A percentile compares a stretch with the other conserved stretches of the same genome.
phyloP scores from a whole-genome alignment of 768 basidiomycete species.

The Termitomyces sp. region DNA sequence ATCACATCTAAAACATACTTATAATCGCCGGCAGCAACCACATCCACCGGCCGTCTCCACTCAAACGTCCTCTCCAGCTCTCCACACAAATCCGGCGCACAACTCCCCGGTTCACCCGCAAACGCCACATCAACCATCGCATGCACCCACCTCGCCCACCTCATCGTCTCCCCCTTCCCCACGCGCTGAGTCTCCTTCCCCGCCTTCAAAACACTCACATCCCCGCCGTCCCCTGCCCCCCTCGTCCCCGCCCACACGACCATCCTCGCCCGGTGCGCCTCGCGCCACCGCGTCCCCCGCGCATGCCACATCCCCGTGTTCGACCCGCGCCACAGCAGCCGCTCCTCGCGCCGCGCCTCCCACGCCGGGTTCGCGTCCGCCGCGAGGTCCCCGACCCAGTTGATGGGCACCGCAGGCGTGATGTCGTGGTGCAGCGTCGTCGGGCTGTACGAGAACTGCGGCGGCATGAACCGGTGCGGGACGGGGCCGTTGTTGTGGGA shows the following conservation, averaged over 20 bases:
- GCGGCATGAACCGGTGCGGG: conserved; percentile 34
- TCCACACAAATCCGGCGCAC: conserved; percentile 27
- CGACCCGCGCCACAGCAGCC: conserved; percentile 65
- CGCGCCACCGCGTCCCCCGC: conserved; percentile 32
- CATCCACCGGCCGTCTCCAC: conserved; percentile 34
- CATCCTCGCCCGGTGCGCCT: conserved; percentile 38
- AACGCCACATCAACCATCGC: conserved; percentile 54
- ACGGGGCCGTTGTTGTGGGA: conserved; percentile 39
- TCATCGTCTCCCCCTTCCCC: conserved; percentile 22
- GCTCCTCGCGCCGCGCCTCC: conserved; percentile 50
- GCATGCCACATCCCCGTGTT: conserved; percentile 60
- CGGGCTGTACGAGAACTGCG: conserved; percentile 44
- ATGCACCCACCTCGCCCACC: conserved; percentile 28
- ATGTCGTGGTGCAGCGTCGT: conserved; percentile 50
- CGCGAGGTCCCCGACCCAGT: conserved; percentile 34
- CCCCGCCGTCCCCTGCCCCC: conserved; percentile 19
- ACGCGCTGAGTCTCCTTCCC: conserved; percentile 20
- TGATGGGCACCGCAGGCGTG: conserved; percentile 36
- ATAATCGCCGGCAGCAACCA: conserved; percentile 39
- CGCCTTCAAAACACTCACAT: conserved; percentile 28
- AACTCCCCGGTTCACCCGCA: conserved; percentile 22
- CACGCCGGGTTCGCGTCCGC: conserved; percentile 45
- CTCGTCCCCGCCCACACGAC: conserved; percentile 22
- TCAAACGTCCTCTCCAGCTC: conserved; percentile 39
- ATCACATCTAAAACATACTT: conserved; percentile 55